phyloP scores from a whole-genome alignment of 345 rosid genomes.

The Trapa bicornis region DNA sequence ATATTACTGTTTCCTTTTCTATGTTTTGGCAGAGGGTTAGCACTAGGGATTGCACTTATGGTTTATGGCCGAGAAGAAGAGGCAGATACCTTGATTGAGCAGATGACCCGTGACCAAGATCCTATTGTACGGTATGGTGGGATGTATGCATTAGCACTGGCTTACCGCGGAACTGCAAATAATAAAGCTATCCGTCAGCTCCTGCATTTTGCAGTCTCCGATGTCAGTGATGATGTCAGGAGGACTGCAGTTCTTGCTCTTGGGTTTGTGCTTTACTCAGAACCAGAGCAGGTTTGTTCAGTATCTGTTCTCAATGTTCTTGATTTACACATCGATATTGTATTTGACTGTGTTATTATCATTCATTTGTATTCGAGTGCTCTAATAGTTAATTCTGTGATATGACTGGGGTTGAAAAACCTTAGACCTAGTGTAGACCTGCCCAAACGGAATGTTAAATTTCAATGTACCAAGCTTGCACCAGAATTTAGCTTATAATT shows the following conservation, averaged over 20 bases:
- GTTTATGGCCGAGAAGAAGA: conserved; percentile 99
- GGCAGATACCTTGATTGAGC: conserved; percentile 95
- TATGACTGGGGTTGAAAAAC: background rate
- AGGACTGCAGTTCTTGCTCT: conserved; percentile 98
- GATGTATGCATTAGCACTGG: conserved; percentile 95
- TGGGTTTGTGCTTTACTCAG: conserved; percentile 94
- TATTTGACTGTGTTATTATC: background rate
- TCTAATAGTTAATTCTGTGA: background rate
- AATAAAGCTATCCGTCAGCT: conserved; percentile 98
- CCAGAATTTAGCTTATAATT: background rate
- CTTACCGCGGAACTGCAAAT: conserved; percentile 95
- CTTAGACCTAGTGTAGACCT: no score
- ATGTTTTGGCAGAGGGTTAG: conserved; percentile 54
- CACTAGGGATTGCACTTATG: conserved; percentile 93
- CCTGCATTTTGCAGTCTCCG: conserved; percentile 98
- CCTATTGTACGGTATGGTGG: conserved; percentile 98
- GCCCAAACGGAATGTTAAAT: background rate
- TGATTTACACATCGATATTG: background rate
- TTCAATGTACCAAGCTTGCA: background rate
- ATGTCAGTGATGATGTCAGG: conserved; percentile 96
- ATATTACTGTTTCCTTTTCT: background rate
- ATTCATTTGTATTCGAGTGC: background rate
- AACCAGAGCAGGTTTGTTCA: conserved; percentile 81
- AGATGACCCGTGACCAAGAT: conserved; percentile 97
- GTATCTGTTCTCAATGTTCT: background rate